A percentile compares a stretch with the other conserved stretches of the same genome.
Conservation (phyloP, 2,329 filamentous ascomycete species). For the Botrytis galanthina region DNA sequence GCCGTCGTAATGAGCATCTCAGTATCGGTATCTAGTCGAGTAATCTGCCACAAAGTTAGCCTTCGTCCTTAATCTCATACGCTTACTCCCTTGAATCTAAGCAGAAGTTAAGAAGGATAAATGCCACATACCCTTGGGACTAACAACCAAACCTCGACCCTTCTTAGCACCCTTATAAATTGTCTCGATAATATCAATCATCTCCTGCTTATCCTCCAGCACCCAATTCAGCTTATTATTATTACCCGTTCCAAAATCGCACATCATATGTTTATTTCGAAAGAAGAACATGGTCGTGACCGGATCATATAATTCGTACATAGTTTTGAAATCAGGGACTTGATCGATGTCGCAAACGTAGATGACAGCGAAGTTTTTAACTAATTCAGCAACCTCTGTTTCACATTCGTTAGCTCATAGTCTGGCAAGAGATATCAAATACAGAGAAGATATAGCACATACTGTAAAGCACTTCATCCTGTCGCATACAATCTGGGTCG, state of each 20-base stretch:
- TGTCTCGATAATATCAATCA: conserved; percentile 98
- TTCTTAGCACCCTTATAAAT: conserved; percentile 99
- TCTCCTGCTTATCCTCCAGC: conserved; percentile 94
- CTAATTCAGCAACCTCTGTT: conserved; percentile 73
- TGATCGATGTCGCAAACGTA: conserved; percentile 93
- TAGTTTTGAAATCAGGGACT: conserved; percentile 90
- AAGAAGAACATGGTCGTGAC: conserved; percentile 98
- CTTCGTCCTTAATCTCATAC: not conserved
- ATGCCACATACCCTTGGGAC: conserved; percentile 65
- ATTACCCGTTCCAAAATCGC: conserved; percentile 95
- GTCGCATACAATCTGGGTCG: conserved; percentile 74
- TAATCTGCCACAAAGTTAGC: conserved; percentile 45
- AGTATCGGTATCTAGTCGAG: conserved; percentile 69
- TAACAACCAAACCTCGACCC: conserved; percentile 91
- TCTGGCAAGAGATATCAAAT: not conserved
- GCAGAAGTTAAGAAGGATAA: not conserved
- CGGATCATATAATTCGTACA: conserved; percentile 91
- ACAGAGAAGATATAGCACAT: conserved; percentile 19
- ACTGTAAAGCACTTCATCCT: conserved; percentile 93
- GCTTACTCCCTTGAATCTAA: no score
- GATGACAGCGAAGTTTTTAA: conserved; percentile 90
- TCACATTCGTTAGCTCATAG: not conserved
- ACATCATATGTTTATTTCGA: conserved; percentile 98
- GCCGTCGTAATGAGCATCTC: conserved; percentile 11
- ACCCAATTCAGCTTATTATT: conserved; percentile 99